Evolutionary conservation across 805 yeast genomes (phyloP), one percentile per base, ranked within the genome.

Genomic region (Brettanomyces anomalus): DNA sequence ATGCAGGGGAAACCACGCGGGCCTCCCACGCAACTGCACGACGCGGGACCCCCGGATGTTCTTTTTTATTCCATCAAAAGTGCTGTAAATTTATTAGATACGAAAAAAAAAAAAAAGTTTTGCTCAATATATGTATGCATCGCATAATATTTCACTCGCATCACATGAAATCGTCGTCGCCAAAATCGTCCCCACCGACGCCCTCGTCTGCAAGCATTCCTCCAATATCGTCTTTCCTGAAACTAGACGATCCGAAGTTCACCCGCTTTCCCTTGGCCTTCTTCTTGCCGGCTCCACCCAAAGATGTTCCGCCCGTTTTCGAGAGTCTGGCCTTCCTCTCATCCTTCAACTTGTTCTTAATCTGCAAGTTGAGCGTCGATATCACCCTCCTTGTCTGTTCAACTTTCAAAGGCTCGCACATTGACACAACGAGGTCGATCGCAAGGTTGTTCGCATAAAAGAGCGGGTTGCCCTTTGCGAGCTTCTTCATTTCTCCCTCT

Each of bases 201-300:
- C 30, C 30, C 10, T 31, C 36, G 44, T 63, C 72, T 53, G 71
- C 77, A 52, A 62, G 73, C 43, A 52, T 42, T 44, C 74, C 85
- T 50, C 77, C 78, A 33, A 72, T 70, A 41, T 67, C 68, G 55
- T 81, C 87, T 64, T 82, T 81, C 71, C 81, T 84, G 65, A 72
- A 72, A 4, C 65, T 60, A 24, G 28, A 24, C 30, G 66, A 60
- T 39, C 76, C 77, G 41, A 84, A 70, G 60, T 81, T 82, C 37
- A 86, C 82, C 44, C 78, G 74, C 44, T 85, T 82, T 21, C 49
- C 47, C 65, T 84, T 83, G 45, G 87, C 96, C 77, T 89, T 90
- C 77, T 84, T 83, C 76, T 89, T 88, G 65, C 95, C 95, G 33
- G 94, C 93, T 60, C 96, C 96, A 55, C 94, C 94, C 19, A 86